Percentiles rank a stretch among this genome's conserved stretches.
Evolutionary conservation across 352 stramenopile species (phyloP).

Genomic region (Globisporangium paroecandrum): DNA sequence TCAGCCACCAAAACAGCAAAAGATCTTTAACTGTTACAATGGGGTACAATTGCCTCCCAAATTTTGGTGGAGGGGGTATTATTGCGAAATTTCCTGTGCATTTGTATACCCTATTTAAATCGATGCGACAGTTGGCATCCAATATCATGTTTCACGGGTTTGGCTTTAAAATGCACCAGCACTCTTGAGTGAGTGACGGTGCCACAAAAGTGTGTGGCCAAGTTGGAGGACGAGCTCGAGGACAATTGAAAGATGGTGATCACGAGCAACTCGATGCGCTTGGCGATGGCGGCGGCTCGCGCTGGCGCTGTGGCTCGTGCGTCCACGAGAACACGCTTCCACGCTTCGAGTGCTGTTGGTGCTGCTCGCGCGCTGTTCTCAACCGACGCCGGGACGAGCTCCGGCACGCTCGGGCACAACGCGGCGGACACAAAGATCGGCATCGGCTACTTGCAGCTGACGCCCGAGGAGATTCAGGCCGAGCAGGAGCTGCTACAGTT

Average conservation of each 20-base stretch:
- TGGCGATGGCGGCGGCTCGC: neutral
- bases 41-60: neutral
- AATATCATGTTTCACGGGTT: neutral
- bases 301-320: neutral
- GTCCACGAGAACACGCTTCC: neutral
- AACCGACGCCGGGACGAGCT: constrained; percentile 22
- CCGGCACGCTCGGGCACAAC: constrained; percentile 38
- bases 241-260: constrained; percentile 10
- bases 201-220: neutral
- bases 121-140: constrained; percentile 6
- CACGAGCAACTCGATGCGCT: constrained; percentile 1
- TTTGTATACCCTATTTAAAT: neutral
- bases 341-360: neutral
- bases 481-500: constrained; percentile 59
- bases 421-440: constrained; percentile 52
- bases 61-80: neutral
- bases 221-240: neutral
- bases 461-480: constrained; percentile 60
- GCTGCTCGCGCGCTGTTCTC: neutral
- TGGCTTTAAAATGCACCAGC: neutral
- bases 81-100: neutral
- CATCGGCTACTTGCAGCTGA: constrained; percentile 60
- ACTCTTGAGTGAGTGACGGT: neutral
- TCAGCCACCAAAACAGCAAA: neutral
- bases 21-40: constrained; percentile 4